Base-by-base conservation (phyloP, 202 grass and related monocot species). In the Bolboschoenoplectus hybrid region DNA sequence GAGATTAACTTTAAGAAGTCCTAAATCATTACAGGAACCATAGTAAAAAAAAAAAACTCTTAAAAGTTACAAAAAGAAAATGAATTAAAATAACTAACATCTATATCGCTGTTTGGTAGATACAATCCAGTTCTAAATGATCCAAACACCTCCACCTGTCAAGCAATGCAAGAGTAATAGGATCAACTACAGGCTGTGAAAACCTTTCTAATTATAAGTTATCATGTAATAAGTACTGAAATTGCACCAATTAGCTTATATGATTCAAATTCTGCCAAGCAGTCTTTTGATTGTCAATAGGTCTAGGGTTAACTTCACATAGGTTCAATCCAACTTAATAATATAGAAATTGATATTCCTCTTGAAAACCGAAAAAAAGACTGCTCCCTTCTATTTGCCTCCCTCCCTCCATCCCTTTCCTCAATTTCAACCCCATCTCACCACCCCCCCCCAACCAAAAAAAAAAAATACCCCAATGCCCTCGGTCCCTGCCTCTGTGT, bases 101-200 rank as follows among this genome's bases (percentile, higher is more conserved):
- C 93, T 2, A 99, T 65, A 88, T 97, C 97, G 77, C 97, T 99
- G 68, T 93, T 97, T 80, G 97, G 97, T 81, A 99, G 83, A 87
- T 97, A 99, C 2, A 99, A 89, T 67, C 97, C 93, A 74, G 93
- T 99, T 69, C 92, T 99, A 72, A 99, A 97, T 83, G 93, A 99
- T 91, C 97, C 97, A 87, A 97, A 99, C 56, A 99, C 72, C 89
- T 99, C 92, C 82, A 97, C 93, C 97, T 99, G 88, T 80, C 43
- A 53, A 60, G 53, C 35, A 80, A 60, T 80, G 36, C 43, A 14
- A 80, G 0, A 60, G 53, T 60, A 80, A 60, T 7, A 60, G 60
- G 26, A 43, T 58, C 10, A 80, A 80, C 14, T 80, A 35, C 19
- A 90, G 83, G 78, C 6, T 41, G 14, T 40, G 26, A 74, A 51